Evolutionary conservation across 2,329 filamentous ascomycete species (phyloP).

Genomic region (Colletotrichum sp.): DNA sequence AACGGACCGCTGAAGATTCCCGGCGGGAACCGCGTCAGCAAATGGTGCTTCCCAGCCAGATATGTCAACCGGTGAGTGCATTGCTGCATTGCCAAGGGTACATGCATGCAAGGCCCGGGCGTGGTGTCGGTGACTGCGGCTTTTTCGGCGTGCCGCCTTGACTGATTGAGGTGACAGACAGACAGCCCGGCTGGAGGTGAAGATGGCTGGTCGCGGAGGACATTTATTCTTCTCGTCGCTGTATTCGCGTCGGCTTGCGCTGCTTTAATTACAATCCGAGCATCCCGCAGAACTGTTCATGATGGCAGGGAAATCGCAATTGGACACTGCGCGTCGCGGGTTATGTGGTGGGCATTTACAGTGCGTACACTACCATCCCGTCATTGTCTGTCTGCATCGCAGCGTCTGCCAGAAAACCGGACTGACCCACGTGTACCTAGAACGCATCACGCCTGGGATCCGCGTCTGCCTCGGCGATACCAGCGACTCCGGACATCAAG

Average conservation of each 20-base stretch:
- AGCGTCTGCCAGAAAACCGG: background rate
- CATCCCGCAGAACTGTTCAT: background rate
- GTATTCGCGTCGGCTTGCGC: background rate
- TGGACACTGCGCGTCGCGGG: background rate
- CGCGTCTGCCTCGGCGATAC: background rate
- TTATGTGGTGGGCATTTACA: background rate
- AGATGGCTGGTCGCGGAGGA: background rate
- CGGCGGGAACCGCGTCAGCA: background rate
- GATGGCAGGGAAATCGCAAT: background rate
- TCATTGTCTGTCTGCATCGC: background rate
- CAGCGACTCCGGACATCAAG: background rate
- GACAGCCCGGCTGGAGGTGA: background rate
- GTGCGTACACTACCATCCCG: background rate
- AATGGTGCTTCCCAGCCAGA: background rate
- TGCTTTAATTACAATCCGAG: background rate
- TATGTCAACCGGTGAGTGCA: background rate
- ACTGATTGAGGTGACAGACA: background rate
- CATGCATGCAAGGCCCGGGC: background rate
- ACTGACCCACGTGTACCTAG: background rate
- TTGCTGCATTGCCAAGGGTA: background rate
- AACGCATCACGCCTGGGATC: background rate
- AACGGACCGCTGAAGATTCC: background rate
- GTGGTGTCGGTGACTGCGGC: background rate
- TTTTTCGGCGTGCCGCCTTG: background rate
- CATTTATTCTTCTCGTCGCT: background rate